phyloP scores from a whole-genome alignment of 2,329 filamentous ascomycete species.

The Sarocladium kiliense region DNA sequence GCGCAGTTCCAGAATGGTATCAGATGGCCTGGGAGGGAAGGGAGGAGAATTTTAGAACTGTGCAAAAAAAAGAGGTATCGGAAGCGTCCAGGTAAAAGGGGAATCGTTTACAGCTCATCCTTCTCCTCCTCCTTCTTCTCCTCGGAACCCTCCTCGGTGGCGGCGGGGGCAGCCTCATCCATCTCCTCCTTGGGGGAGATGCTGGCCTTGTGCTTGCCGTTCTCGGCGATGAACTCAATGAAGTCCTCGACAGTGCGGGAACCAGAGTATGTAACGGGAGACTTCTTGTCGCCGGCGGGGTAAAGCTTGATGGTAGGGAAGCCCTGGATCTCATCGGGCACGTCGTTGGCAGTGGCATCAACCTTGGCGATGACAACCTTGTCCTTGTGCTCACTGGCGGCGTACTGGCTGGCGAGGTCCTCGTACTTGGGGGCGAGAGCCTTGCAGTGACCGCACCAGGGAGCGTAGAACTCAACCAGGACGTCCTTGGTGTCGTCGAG shows the following conservation, averaged over 20 bases:
- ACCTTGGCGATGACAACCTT: slow-evolving; percentile 95
- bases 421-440: slow-evolving; percentile 95
- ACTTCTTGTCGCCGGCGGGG: slow-evolving; percentile 81
- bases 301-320: slow-evolving; percentile 99
- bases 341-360: slow-evolving; percentile 92
- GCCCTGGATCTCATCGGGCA: slow-evolving; percentile 92
- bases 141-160: slow-evolving; percentile 41
- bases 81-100: background rate
- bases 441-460: slow-evolving; percentile 99
- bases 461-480: slow-evolving; percentile 95
- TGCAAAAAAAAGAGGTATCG: background rate
- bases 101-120: slow-evolving; percentile 66
- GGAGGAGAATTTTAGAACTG: background rate
- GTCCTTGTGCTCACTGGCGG: slow-evolving; percentile 71
- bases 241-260: slow-evolving; percentile 88
- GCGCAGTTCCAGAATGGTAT: background rate
- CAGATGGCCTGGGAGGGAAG: background rate
- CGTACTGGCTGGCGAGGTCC: slow-evolving; percentile 75
- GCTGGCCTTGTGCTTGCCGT: slow-evolving; percentile 81
- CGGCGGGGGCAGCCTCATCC: slow-evolving; percentile 49
- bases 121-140: slow-evolving; percentile 41
- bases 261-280: slow-evolving; percentile 81
- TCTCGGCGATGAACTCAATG: slow-evolving; percentile 87
- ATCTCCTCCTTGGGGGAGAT: slow-evolving; percentile 52
- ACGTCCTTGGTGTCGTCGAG: slow-evolving; percentile 95